These are phyloP conservation scores for Erysimum cheiranthoides DNA, from an alignment of 345 rosid species.

Conservation along the genomic window DNA sequence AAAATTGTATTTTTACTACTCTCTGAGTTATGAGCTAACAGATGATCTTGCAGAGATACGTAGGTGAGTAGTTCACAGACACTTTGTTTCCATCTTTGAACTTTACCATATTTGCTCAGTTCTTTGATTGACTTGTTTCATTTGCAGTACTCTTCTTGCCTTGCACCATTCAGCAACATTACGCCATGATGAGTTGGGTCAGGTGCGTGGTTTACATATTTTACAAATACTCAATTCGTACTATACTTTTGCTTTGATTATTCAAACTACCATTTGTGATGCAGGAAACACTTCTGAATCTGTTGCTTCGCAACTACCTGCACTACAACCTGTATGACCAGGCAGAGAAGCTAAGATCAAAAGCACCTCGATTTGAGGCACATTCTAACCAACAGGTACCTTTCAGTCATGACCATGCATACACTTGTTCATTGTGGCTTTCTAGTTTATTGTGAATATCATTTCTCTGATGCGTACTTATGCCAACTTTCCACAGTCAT, in stretches of 20 bases:
- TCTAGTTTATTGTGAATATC: neutral
- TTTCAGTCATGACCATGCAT: neutral
- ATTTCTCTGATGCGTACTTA: neutral
- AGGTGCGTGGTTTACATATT: slow-evolving; percentile 52
- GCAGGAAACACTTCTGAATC: slow-evolving; percentile 91
- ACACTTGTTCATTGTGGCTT: neutral
- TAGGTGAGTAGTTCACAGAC: slow-evolving; percentile 53
- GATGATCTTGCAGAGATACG: slow-evolving; percentile 88
- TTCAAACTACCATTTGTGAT: slow-evolving; percentile 16
- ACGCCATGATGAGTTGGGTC: slow-evolving; percentile 91
- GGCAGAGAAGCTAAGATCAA: slow-evolving; percentile 88
- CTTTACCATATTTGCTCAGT: neutral
- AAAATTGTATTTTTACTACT: slow-evolving; percentile 76
- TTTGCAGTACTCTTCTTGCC: slow-evolving; percentile 70
- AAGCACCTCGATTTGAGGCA: slow-evolving; percentile 91
- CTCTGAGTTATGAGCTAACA: slow-evolving; percentile 75
- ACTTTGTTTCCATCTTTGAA: neutral
- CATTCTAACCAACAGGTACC: slow-evolving; percentile 91
- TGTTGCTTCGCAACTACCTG: slow-evolving; percentile 81
- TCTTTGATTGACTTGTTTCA: slow-evolving; percentile 10
- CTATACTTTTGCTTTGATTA: slow-evolving; percentile 22
- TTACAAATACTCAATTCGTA: neutral
- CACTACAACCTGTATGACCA: slow-evolving; percentile 89
- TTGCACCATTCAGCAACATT: slow-evolving; percentile 83
- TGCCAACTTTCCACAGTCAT: neutral